These are phyloP conservation scores for Pestalotiopsis sp. DNA, from an alignment of 2,329 filamentous ascomycete species.

Conservation along the genomic window DNA sequence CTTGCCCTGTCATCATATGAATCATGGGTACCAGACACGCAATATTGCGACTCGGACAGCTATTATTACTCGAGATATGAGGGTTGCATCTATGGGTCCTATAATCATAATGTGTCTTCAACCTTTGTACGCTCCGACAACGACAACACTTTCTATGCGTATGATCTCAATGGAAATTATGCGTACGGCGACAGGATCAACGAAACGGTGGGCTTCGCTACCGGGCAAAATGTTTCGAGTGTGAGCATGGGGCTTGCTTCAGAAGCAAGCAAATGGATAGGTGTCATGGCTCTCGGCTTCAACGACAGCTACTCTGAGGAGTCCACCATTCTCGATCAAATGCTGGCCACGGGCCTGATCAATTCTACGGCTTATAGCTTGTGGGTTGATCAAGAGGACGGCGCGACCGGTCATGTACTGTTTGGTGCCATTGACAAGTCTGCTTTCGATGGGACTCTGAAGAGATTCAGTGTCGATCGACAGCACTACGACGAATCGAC, in stretches of 20 bases:
- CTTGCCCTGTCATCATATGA: constrained; percentile 25
- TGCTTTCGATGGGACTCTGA: constrained; percentile 25
- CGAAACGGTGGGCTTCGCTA: constrained; percentile 27
- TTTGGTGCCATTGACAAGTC: constrained; percentile 34
- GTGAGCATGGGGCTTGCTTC: constrained; percentile 30
- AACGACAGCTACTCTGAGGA: constrained; percentile 21
- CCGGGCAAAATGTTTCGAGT: constrained; percentile 26
- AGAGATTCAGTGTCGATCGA: constrained; percentile 19
- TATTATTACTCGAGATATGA: not conserved
- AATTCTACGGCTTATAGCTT: constrained; percentile 33
- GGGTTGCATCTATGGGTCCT: constrained; percentile 27
- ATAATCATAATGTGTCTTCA: constrained; percentile 24
- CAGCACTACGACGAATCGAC: not conserved
- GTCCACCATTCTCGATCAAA: constrained; percentile 26
- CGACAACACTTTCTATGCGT: constrained; percentile 13
- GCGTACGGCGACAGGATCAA: constrained; percentile 27
- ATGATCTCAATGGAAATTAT: constrained; percentile 16
- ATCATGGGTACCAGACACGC: constrained; percentile 31
- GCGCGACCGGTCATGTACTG: constrained; percentile 29
- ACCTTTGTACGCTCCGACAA: constrained; percentile 17
- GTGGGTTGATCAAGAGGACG: constrained; percentile 32
- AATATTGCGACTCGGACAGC: constrained; percentile 6
- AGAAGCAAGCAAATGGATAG: constrained; percentile 20
- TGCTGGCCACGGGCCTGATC: constrained; percentile 28
- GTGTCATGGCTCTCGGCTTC: constrained; percentile 31